Evolutionary conservation across 2,329 filamentous ascomycete species (phyloP), one percentile per base, ranked within the genome.

Genomic region (Verticillium longisporum): DNA sequence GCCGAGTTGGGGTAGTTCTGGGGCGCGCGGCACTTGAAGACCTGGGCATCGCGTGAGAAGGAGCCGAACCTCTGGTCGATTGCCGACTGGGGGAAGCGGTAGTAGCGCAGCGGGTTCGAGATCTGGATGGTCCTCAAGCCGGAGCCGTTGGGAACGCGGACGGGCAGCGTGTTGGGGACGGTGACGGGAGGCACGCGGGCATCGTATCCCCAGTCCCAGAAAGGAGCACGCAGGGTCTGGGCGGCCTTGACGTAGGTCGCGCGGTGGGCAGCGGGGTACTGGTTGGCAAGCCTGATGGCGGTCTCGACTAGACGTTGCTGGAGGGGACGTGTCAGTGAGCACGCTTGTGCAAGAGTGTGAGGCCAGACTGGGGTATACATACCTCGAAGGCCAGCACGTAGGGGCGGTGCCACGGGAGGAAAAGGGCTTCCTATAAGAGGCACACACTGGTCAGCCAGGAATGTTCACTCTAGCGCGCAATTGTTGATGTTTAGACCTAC

Each of bases 201-300:
- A 37, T 78, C 68, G 2, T 64, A 62, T 2, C 75, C 81, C 82
- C 81, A 85, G 70, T 85, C 82, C 83, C 82, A 85, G 70, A 75
- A 84, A 2, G 82, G 81, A 11, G 77, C 69, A 36, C 82, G 77
- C 34, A 84, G 74, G 0, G 66, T 70, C 53, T 79, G 71, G 2
- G 81, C 81, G 2, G 82, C 81, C 3, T 73, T 65, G 31, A 69
- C 65, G 64, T 84, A 84, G 26, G 61, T 33, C 4, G 55, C 9
- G 9, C 50, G 63, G 9, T 53, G 50, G 33, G 50, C 18, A 13
- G 55, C 45, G 14, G 64, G 64, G 36, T 65, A 64, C 14, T 53
- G 21, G 1, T 7, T 21, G 4, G 69, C 71, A 1, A 70, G 65
- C 1, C 60, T 58, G 34, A 69, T 66, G 33, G 69, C 68, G 6